Evolutionary conservation across 192 early-diverging fungal species (phyloP).

Genomic region (Podila verticillata): DNA sequence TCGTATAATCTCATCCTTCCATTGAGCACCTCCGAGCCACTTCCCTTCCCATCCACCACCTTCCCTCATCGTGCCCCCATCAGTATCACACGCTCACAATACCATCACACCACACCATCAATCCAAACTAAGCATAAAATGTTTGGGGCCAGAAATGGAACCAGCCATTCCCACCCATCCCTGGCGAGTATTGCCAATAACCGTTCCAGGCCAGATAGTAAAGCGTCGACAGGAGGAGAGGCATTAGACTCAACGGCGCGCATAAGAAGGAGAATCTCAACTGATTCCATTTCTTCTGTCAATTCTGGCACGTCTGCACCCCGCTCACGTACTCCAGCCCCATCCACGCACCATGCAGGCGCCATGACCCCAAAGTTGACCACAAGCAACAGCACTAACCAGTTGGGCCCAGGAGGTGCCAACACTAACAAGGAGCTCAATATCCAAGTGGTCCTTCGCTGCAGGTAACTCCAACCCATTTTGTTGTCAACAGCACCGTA

Average conservation of each 20-base stretch:
- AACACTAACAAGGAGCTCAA: conserved; percentile 70
- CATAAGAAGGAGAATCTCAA: conserved; percentile 22
- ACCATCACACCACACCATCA: neutral
- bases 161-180: conserved; percentile 10
- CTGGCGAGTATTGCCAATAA: neutral
- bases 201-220: neutral
- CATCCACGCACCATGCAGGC: neutral
- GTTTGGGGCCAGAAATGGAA: conserved; percentile 47
- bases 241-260: neutral
- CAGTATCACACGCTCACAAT: neutral
- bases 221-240: neutral
- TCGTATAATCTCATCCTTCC: too few species aligned
- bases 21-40: too few species aligned
- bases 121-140: neutral
- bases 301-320: conserved; percentile 5
- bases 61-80: too few species aligned
- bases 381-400: neutral
- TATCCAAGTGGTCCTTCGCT: conserved; percentile 85
- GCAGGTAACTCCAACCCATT: conserved; percentile 58
- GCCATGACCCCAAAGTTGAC: neutral
- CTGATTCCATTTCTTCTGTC: conserved; percentile 31
- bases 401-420: neutral
- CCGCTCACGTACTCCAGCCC: neutral
- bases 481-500: neutral
- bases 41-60: too few species aligned